Conservation (phyloP, 2,329 filamentous ascomycete genomes). For the Paecilomyces sp. region DNA sequence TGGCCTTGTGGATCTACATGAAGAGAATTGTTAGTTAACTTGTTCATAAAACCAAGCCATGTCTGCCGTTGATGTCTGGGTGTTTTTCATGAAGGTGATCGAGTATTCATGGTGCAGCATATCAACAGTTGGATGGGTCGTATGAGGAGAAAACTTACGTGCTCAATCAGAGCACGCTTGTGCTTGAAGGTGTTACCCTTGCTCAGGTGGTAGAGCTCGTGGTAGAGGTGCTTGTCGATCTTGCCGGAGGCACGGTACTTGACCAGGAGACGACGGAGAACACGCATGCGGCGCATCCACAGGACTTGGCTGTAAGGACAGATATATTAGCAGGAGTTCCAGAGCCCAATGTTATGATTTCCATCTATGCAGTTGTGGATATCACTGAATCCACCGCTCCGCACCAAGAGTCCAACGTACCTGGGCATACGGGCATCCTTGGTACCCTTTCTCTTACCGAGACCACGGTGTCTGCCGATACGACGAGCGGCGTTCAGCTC, state of each 20-base stretch:
- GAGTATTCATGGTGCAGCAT: neutral
- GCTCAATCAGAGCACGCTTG: slow-evolving; percentile 99
- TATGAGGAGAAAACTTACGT: slow-evolving; percentile 60
- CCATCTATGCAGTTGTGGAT: neutral
- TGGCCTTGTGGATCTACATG: slow-evolving; percentile 94
- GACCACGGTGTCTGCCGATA: slow-evolving; percentile 95
- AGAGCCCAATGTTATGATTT: neutral
- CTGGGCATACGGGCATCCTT: slow-evolving; percentile 98
- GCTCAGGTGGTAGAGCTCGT: slow-evolving; percentile 99
- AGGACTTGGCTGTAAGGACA: slow-evolving; percentile 69
- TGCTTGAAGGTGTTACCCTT: slow-evolving; percentile 99
- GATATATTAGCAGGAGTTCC: slow-evolving; percentile 11
- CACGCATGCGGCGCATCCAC: slow-evolving; percentile 99
- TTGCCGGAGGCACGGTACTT: slow-evolving; percentile 99
- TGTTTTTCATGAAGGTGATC: neutral
- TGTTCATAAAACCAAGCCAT: neutral
- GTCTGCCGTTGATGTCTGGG: neutral
- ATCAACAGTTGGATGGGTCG: slow-evolving; percentile 4
- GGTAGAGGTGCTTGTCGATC: slow-evolving; percentile 99
- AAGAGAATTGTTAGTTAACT: neutral
- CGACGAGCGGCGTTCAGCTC: slow-evolving; percentile 90
- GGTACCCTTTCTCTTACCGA: slow-evolving; percentile 99
- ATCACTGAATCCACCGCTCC: neutral
- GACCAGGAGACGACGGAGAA: slow-evolving; percentile 97
- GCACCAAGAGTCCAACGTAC: slow-evolving; percentile 47